Evolutionary conservation across 2,329 filamentous ascomycete genomes (phyloP), one percentile per base, ranked within the genome.

Genomic region (Fonsecaea erecta): DNA sequence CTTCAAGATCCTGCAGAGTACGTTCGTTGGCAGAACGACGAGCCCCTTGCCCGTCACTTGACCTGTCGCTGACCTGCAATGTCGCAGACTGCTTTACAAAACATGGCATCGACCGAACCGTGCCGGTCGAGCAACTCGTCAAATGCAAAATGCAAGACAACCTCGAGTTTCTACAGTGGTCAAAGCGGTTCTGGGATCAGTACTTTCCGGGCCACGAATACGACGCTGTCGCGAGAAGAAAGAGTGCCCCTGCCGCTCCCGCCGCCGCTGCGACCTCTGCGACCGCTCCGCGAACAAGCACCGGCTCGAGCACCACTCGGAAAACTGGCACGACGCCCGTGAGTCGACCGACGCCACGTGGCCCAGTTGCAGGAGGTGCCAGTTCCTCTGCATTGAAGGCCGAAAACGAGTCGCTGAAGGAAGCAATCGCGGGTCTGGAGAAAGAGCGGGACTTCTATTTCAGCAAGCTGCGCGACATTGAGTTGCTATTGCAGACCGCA

Each of bases 111-210:
- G 93, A 98, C 74, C 93, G 93, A 77, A 90, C 90, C 30, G 89
- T 99, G 73, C 92, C 92, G 65, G 92, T 98, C 77, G 88, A 97
- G 78, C 84, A 86, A 64, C 88, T 99, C 66, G 87, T 95, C 74
- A 99, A 98, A 80, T 99, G 95, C 85, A 97, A 97, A 84, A 99
- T 99, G 94, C 95, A 99, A 85, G 95, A 99, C 80, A 99, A 99
- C 83, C 90, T 99, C 73, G 95, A 98, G 77, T 99, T 99, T 78
- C 84, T 99, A 67, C 95, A 99, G 82, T 99, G 93, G 90, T 89
- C 89, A 65, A 99, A 99, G 86, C 85, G 86, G 73, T 97, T 93
- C 83, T 99, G 95, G 95, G 95, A 99, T 75, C 92, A 97, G 77
- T 93, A 97, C 84, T 99, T 92, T 80, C 95, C 95, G 7, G 95